Base-by-base conservation (phyloP, 495 filamentous ascomycete genomes). In the Penicillium paxilli region DNA sequence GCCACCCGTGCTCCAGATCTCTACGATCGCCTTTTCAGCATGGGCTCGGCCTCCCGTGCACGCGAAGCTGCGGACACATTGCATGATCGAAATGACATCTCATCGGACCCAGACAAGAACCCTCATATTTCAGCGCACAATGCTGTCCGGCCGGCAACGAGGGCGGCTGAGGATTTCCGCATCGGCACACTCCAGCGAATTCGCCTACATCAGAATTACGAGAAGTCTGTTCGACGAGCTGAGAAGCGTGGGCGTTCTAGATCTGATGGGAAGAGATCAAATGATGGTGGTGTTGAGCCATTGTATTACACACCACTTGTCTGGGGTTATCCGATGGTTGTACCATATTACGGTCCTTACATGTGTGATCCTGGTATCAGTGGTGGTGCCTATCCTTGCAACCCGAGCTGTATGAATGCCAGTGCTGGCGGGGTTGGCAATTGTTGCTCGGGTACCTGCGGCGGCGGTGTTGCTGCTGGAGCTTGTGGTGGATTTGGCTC, bases 101-200 rank as follows among this genome's bases (percentile, higher is more conserved):
- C 72, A 1, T 78, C 84, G 17, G 60, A 82, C 40, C 78, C 83
- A 4, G 80, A 79, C 52, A 83, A 79, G 47, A 84, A 82, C 57
- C 82, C 85, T 1, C 89, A 93, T 67, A 88, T 93, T 67, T 86
- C 82, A 6, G 74, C 86, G 0, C 89, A 93, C 75, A 89, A 83
- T 66, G 72, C 73, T 20, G 71, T 80, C 24, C 71, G 70, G 6
- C 58, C 67, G n/a, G 16, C 46, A 10, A 47, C 20, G 7, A 19
- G 52, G 22, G 56, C 61, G 19, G 44, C 45, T n/a, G 28, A 49
- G 46, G 48, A 58, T 20, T 20, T 47, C 11, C 17, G 24, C 4
- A 20, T 30, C 28, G 38, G 66, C 22, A 44, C 51, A 2, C 33
- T 63, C 11, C 54, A 67, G 5, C 20, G 60, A 1, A 66, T 69